These are phyloP conservation scores for Penicillium sp. DNA, from an alignment of 2,329 filamentous ascomycete genomes.

Conservation along the genomic window DNA sequence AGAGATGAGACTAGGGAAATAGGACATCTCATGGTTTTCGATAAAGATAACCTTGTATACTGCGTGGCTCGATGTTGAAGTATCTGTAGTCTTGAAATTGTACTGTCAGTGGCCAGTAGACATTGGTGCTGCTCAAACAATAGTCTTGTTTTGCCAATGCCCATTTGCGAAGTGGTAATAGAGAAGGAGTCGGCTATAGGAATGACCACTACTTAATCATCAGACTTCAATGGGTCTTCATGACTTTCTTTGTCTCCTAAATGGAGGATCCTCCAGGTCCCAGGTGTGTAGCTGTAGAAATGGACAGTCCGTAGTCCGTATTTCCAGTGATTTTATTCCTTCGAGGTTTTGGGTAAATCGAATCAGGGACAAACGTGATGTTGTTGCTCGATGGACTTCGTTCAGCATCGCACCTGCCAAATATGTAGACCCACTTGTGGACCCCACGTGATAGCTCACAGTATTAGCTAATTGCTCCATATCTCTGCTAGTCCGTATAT, in stretches of 20 bases:
- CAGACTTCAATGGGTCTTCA: background rate
- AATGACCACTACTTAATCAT: background rate
- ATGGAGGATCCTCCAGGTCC: too few species aligned
- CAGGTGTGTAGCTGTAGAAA: too few species aligned
- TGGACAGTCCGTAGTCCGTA: too few species aligned
- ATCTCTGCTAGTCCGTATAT: constrained; percentile 4
- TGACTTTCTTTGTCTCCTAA: background rate
- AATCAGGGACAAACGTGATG: too few species aligned
- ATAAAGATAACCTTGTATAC: background rate
- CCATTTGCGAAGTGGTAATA: background rate
- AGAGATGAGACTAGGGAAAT: constrained; percentile 6
- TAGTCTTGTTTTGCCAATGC: too few species aligned
- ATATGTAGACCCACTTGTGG: background rate
- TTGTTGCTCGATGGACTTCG: background rate
- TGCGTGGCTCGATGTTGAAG: background rate
- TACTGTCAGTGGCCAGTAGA: background rate
- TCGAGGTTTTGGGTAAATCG: background rate
- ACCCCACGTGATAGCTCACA: background rate
- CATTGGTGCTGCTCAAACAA: background rate
- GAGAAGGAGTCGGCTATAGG: background rate
- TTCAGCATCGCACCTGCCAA: background rate
- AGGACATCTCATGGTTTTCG: constrained; percentile 1
- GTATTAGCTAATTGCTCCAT: constrained; percentile 1
- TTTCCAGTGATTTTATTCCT: background rate
- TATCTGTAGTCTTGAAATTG: background rate